phyloP scores from a whole-genome alignment of 1,139 yeast species.

The Geotrichum macrosporum region DNA sequence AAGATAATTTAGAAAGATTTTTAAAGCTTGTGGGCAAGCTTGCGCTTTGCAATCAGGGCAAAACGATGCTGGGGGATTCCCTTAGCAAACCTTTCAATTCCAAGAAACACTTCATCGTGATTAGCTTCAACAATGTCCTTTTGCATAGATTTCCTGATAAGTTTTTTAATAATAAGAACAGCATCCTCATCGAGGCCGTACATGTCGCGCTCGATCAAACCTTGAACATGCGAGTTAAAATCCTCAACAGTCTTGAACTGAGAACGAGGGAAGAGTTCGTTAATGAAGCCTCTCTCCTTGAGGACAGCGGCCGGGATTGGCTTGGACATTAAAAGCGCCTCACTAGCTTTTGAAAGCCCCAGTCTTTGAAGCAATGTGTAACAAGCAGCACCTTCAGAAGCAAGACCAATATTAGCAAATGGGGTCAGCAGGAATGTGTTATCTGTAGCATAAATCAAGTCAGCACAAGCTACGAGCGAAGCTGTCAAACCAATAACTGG shows the following conservation, averaged over 20 bases:
- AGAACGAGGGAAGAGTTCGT: slow-evolving; percentile 48
- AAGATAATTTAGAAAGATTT: no score
- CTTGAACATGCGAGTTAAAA: slow-evolving; percentile 56
- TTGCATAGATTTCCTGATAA: slow-evolving; percentile 42
- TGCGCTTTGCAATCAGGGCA: no score
- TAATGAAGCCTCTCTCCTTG: slow-evolving; percentile 55
- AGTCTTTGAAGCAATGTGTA: slow-evolving; percentile 63
- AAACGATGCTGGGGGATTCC: slow-evolving; percentile 75
- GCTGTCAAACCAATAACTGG: slow-evolving; percentile 81
- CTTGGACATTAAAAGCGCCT: slow-evolving; percentile 65
- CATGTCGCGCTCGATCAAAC: slow-evolving; percentile 41
- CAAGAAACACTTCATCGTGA: slow-evolving; percentile 62
- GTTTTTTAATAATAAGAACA: slow-evolving; percentile 57
- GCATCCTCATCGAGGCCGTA: slow-evolving; percentile 51
- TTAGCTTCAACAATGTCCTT: slow-evolving; percentile 48
- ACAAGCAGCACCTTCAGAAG: slow-evolving; percentile 77
- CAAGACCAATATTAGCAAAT: slow-evolving; percentile 77
- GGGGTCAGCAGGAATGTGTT: slow-evolving; percentile 66
- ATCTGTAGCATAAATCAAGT: slow-evolving; percentile 67
- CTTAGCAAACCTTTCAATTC: slow-evolving; percentile 63
- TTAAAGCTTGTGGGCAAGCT: slow-evolving; percentile 52
- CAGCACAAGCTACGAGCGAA: slow-evolving; percentile 70
- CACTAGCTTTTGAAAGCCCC: slow-evolving; percentile 71
- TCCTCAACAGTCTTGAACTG: slow-evolving; percentile 49
- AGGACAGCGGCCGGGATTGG: slow-evolving; percentile 63